These are phyloP conservation scores for Kernera saxatilis DNA, from an alignment of 345 rosid species.

Conservation along the genomic window DNA sequence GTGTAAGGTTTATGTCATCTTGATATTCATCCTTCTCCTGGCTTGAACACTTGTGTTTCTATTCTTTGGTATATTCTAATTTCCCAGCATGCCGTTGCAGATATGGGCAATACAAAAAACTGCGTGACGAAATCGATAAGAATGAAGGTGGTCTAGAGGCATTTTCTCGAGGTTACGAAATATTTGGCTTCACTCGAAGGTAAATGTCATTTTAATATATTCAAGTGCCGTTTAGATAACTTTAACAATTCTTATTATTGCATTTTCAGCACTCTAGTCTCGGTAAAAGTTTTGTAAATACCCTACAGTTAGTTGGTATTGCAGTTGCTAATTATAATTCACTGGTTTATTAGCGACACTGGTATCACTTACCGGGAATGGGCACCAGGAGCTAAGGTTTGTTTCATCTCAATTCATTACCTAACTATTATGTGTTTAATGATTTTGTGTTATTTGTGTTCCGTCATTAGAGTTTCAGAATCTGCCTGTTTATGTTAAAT, in stretches of 20 bases:
- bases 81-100: constrained; percentile 33
- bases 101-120: constrained; percentile 57
- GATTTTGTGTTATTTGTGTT: not conserved
- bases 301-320: constrained; percentile 19
- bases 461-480: not conserved
- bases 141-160: constrained; percentile 86
- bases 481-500: not conserved
- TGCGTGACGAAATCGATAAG: constrained; percentile 66
- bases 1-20: not conserved
- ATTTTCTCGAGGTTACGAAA: constrained; percentile 93
- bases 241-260: not conserved
- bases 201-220: constrained; percentile 5
- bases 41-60: not conserved
- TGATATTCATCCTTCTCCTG: not conserved
- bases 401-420: constrained; percentile 25
- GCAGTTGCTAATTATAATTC: constrained; percentile 36
- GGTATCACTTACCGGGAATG: constrained; percentile 95
- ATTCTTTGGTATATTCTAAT: constrained; percentile 6
- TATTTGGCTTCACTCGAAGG: constrained; percentile 84
- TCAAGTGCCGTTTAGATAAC: not conserved
- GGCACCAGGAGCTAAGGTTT: constrained; percentile 99
- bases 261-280: not conserved
- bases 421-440: not conserved
- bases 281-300: constrained; percentile 7
- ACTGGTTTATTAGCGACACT: constrained; percentile 55